Evolutionary conservation across 2,329 filamentous ascomycete genomes (phyloP), one percentile per base, ranked within the genome.

Genomic region (Phaeosphaeria sp.): DNA sequence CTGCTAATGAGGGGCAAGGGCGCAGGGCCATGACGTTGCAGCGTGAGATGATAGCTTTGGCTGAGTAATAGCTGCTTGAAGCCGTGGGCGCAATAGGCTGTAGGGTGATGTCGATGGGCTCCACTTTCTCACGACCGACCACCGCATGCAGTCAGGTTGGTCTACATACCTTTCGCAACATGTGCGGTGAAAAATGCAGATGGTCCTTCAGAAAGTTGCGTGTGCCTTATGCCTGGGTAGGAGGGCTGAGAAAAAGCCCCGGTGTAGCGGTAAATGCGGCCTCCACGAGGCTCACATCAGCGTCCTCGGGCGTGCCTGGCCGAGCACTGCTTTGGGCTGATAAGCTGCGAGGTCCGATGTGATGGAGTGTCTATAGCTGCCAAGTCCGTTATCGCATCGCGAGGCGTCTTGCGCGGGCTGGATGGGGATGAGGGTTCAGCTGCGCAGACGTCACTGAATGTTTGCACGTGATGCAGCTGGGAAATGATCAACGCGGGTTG

Each of bases 261-360:
- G 8, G 2, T 8, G 39, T 33, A 49, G 33, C 33, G 51, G 13
- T 33, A 21, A 11, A 15, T 42, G 51, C 51, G 40, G 30, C 33
- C 25, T n/a, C 33, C 51, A 52, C 18, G 25, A 45, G 30, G 30
- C 51, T 54, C 36, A 54, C 51, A 22, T 54, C 30, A 54, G 51
- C 45, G 22, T 17, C 30, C 5, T 13, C 30, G 11, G 6, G 30
- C 30, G 51, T 54, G 45, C 51, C 51, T 54, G 51, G 18, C 42
- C n/a, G 21, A 43, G 36, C 11, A 36, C 30, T 36, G 30, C 30
- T 36, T 18, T 3, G 11, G 46, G 30, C 48, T 17, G 30, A 50
- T 46, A 52, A 39, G 40, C 40, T 46, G 50, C 40, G 40, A 22
- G 42, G 15, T 17, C 20, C 13, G 4, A 18, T 20, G 21, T 33